A percentile compares a stretch with the other conserved stretches of the same genome.
These are phyloP conservation scores for Adansonia gregorii DNA, from an alignment of 441 rosid genomes.

Conservation along the genomic window DNA sequence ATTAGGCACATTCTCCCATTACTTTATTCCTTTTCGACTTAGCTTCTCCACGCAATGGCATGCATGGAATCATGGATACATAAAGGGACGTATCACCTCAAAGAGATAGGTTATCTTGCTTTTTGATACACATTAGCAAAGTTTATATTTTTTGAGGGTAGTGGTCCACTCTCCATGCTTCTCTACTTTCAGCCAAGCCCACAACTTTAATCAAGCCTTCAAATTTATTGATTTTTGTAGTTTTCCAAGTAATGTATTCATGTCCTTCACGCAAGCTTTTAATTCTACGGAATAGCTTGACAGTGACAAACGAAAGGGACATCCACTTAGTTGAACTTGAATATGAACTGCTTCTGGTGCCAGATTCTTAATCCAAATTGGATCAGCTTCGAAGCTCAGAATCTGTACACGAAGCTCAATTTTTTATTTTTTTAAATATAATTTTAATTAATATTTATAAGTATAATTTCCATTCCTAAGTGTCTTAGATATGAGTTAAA, in stretches of 20 bases:
- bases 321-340: background rate
- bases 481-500: too few relatives aligned
- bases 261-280: background rate
- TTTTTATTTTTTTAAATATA: too few relatives aligned
- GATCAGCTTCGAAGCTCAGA: background rate
- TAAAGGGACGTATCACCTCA: background rate
- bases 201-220: background rate
- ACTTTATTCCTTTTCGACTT: too few relatives aligned
- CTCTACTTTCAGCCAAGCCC: background rate
- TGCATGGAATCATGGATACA: background rate
- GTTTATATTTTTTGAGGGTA: background rate
- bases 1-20: background rate
- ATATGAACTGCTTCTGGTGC: background rate
- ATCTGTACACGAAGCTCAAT: background rate
- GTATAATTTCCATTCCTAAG: background rate
- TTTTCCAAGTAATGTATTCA: background rate
- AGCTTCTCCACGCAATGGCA: too few relatives aligned
- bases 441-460: background rate
- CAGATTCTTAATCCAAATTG: background rate
- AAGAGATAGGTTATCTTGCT: constrained; percentile 10
- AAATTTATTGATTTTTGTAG: background rate
- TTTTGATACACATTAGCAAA: background rate
- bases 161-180: background rate
- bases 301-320: constrained; percentile 21
- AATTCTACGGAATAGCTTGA: background rate